Evolutionary conservation across 768 basidiomycete species (phyloP).

Genomic region (Rossbeevera mucosa): DNA sequence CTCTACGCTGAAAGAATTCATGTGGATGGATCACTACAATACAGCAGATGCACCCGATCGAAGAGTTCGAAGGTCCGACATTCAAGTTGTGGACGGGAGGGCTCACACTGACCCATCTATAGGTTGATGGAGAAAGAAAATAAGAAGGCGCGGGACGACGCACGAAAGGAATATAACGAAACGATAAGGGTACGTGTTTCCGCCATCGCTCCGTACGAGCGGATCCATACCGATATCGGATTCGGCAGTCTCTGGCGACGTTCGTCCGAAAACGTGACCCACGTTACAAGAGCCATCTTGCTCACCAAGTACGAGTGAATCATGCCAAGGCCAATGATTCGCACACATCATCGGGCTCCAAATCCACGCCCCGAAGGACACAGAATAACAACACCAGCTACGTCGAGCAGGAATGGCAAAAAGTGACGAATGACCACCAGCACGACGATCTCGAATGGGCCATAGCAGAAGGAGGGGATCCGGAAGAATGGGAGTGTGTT

Average conservation of each 20-base stretch:
- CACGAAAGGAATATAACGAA: constrained; percentile 88
- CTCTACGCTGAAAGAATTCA: constrained; percentile 79
- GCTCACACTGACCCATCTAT: neutral
- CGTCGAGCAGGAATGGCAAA: constrained; percentile 91
- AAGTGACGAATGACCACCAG: constrained; percentile 37
- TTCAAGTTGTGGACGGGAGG: neutral
- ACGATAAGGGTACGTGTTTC: constrained; percentile 65
- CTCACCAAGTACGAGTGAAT: constrained; percentile 41
- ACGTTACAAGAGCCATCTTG: constrained; percentile 67
- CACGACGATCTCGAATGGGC: constrained; percentile 68
- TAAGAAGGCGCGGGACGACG: constrained; percentile 84
- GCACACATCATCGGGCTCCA: constrained; percentile 25
- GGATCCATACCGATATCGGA: neutral
- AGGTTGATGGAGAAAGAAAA: constrained; percentile 96
- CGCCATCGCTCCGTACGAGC: neutral
- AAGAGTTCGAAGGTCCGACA: constrained; percentile 62
- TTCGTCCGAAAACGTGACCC: constrained; percentile 88
- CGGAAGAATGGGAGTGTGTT: constrained; percentile 93
- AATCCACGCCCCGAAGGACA: constrained; percentile 26
- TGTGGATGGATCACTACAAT: constrained; percentile 86
- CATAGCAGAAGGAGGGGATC: constrained; percentile 60
- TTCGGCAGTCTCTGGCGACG: constrained; percentile 58
- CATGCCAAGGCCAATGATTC: constrained; percentile 26
- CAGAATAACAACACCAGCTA: constrained; percentile 38
- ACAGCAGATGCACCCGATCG: constrained; percentile 81